Evolutionary conservation across 2,329 filamentous ascomycete genomes (phyloP), one percentile per base, ranked within the genome.

Genomic region (Chaetomium strumarium): DNA sequence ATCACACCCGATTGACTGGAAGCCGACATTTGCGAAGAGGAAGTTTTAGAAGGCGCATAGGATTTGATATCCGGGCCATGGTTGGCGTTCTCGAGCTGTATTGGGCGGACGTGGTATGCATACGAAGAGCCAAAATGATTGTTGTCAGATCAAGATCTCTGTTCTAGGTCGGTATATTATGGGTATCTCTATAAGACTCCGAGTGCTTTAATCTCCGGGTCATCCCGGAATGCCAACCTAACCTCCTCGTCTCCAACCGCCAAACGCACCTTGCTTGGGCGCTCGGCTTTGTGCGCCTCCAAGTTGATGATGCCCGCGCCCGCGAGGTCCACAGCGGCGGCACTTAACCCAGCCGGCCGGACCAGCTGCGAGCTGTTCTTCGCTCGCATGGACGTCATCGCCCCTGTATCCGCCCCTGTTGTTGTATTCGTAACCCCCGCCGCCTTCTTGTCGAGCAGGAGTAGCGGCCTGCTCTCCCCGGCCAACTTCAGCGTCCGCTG

Each of bases 181-280:
- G 41, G 38, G 34, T 53, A 53, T 55, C 41, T 54, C 51, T 60
- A 65, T 53, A 66, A 53, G 41, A 63, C 54, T 40, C 89, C 88
- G 64, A 96, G 74, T 37, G 86, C 85, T 68, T 85, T 90, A 51
- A 95, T 85, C 65, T 96, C 90, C 8, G 81, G 81, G 71, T 99
- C 93, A 59, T 96, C 91, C 55, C 86, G 83, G 61, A 97, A 83
- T 30, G 92, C 93, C 66, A 90, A 80, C 66, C 86, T 86, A 29
- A 99, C 83, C 70, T 99, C 92, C 64, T 97, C 92, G 55, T 96
- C 89, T 12, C 88, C 87, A 60, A 97, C 85, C 19, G 88, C 84
- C 52, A 99, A 75, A 52, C 92, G 79, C 38, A 99, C 81, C 68
- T 95, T 91, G 52, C 90, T 92, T 19, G 89, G 90, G 40, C 93